Evolutionary conservation across 1,284 basidiomycete species (phyloP).

Genomic region (Pseudozyma pruni): DNA sequence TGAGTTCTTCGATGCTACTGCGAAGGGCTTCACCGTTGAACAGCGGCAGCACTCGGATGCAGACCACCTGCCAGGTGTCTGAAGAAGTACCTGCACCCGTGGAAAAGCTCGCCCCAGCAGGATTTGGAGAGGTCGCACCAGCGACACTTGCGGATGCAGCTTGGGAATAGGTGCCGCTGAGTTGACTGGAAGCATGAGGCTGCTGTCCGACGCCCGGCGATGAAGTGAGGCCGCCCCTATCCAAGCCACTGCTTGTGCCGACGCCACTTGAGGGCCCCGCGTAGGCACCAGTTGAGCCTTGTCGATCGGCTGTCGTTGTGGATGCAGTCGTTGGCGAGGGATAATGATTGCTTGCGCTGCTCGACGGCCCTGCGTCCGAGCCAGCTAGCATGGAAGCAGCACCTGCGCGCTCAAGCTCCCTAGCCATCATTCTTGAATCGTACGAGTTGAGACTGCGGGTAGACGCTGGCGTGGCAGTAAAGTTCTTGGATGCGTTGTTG

Average conservation of each 20-base stretch:
- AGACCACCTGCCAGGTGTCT: slow-evolving; percentile 77
- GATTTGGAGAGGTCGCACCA: slow-evolving; percentile 27
- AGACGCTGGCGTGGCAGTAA: slow-evolving; percentile 27
- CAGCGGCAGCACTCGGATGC: slow-evolving; percentile 85
- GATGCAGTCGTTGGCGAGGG: slow-evolving; percentile 16
- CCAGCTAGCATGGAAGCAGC: slow-evolving; percentile 42
- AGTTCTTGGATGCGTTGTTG: slow-evolving; percentile 9
- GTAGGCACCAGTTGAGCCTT: slow-evolving; percentile 4
- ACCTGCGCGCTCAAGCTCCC: slow-evolving; percentile 50
- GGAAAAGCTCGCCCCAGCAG: slow-evolving; percentile 17
- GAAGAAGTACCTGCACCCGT: slow-evolving; percentile 31
- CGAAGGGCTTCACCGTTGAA: slow-evolving; percentile 92
- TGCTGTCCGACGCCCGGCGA: slow-evolving; percentile 25
- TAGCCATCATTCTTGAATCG: slow-evolving; percentile 46
- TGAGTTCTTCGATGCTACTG: slow-evolving; percentile 90
- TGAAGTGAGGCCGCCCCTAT: slow-evolving; percentile 7
- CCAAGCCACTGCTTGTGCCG: neutral
- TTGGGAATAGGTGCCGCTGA: slow-evolving; percentile 12
- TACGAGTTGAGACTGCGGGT: slow-evolving; percentile 36
- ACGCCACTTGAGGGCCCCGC: neutral
- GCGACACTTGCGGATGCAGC: slow-evolving; percentile 1
- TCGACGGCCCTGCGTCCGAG: slow-evolving; percentile 18
- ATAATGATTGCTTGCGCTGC: slow-evolving; percentile 3
- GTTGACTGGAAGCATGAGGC: slow-evolving; percentile 18
- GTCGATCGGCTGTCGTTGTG: slow-evolving; percentile 21